These are phyloP conservation scores for Chlorella variabilis DNA, from an alignment of 163 green algal species.

Conservation along the genomic window DNA sequence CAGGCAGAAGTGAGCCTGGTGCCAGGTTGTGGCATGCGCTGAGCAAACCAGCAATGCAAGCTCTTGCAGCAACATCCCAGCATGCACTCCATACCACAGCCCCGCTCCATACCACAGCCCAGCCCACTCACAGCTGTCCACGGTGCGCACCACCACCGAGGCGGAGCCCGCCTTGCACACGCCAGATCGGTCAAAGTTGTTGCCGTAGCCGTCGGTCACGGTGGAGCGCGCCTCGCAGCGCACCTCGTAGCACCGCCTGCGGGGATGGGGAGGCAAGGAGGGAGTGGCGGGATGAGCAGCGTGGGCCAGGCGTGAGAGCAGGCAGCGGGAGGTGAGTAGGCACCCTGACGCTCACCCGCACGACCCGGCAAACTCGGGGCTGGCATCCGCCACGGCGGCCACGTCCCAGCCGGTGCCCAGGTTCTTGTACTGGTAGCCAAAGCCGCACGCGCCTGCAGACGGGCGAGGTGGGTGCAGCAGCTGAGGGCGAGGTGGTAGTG, in stretches of 20 bases:
- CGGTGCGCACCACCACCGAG: conserved; percentile 44
- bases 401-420: conserved; percentile 49
- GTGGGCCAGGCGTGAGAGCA: background rate
- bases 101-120: background rate
- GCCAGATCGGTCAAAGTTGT: conserved; percentile 23
- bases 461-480: no score
- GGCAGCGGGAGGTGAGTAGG: background rate
- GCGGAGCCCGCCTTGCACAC: conserved; percentile 35
- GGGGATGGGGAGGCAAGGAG: no score
- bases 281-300: no score
- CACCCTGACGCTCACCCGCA: conserved; percentile 34
- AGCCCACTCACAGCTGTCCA: conserved; percentile 44
- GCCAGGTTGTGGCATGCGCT: no score
- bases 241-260: conserved; percentile 57
- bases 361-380: conserved; percentile 41
- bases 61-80: background rate
- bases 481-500: background rate
- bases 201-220: conserved; percentile 48
- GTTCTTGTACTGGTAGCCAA: conserved; percentile 51
- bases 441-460: conserved; percentile 38
- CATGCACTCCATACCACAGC: no score
- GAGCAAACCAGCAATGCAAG: no score
- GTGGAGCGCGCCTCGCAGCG: conserved; percentile 39
- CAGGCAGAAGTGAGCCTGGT: no score
- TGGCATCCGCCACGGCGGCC: conserved; percentile 43